Conservation (phyloP, 2,329 filamentous ascomycete species). For the Colletotrichum sp. region DNA sequence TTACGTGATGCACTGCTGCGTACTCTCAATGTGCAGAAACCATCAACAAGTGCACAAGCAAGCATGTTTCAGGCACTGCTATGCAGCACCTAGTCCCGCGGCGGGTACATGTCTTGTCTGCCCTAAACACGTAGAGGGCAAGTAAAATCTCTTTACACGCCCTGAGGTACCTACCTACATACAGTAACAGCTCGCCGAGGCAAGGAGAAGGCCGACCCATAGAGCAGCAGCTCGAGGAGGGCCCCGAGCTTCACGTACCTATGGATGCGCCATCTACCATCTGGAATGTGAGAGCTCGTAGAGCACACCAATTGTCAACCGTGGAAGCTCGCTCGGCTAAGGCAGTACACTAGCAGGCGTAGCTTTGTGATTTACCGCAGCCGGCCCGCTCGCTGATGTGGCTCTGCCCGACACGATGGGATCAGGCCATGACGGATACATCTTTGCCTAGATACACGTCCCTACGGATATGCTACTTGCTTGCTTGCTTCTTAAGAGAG, state of each 20-base stretch:
- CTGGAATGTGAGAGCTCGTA: not conserved
- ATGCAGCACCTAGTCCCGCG: not conserved
- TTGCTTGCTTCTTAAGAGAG: not conserved
- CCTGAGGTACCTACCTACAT: not conserved
- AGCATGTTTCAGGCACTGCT: not conserved
- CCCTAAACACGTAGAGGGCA: not conserved
- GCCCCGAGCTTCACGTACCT: not conserved
- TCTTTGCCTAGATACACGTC: not conserved
- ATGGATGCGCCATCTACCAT: not conserved
- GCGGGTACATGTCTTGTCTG: not conserved
- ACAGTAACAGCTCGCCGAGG: not conserved
- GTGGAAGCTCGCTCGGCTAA: not conserved
- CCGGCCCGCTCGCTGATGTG: conserved; percentile 6
- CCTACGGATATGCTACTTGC: not conserved
- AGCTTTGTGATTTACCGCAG: not conserved
- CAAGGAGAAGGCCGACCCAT: not conserved
- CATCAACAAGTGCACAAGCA: not conserved
- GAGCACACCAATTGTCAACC: not conserved
- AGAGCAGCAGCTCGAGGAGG: not conserved
- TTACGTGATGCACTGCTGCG: not conserved
- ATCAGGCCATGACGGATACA: not conserved
- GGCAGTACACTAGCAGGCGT: not conserved
- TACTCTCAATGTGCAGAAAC: not conserved
- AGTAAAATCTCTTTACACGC: not conserved
- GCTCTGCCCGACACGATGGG: not conserved